phyloP scores from a whole-genome alignment of 192 early-diverging fungal species.

The Physocladia obscura region DNA sequence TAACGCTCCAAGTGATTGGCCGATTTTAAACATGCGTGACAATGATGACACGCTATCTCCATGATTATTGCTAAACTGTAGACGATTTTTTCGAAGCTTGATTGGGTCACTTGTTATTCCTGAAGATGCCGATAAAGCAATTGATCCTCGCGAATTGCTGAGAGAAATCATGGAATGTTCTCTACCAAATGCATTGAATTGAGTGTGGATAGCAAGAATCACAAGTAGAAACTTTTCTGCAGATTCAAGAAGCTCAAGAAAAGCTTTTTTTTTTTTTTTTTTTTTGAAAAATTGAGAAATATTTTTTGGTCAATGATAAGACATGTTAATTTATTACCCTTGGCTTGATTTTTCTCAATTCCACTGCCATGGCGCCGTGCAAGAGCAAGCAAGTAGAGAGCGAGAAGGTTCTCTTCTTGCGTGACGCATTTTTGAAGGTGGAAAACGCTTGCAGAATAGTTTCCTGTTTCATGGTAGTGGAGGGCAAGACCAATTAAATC shows the following conservation, averaged over 20 bases:
- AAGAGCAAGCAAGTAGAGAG: conserved; percentile 29
- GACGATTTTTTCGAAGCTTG: no score
- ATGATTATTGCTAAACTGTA: no score
- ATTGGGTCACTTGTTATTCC: no score
- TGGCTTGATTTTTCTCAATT: conserved; percentile 5
- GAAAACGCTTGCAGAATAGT: conserved; percentile 14
- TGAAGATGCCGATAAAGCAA: no score
- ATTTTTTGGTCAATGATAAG: no score
- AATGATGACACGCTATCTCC: not conserved
- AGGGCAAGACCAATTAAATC: conserved; percentile 29
- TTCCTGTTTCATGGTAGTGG: conserved; percentile 30
- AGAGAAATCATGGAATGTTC: no score
- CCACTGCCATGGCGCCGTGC: conserved; percentile 39
- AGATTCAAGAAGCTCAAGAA: conserved; percentile 7
- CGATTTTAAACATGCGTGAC: not conserved
- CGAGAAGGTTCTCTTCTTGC: conserved; percentile 18
- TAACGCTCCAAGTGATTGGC: not conserved
- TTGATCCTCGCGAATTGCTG: no score
- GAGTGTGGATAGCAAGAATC: not conserved
- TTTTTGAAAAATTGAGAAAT: not conserved
- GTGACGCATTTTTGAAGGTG: conserved; percentile 28
- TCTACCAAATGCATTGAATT: no score
- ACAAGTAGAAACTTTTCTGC: conserved; percentile 1
- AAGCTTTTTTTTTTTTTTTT: not conserved
- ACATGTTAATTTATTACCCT: not conserved